These are phyloP conservation scores for Pichia thaimueangensis DNA, from an alignment of 805 yeast species.

Conservation along the genomic window DNA sequence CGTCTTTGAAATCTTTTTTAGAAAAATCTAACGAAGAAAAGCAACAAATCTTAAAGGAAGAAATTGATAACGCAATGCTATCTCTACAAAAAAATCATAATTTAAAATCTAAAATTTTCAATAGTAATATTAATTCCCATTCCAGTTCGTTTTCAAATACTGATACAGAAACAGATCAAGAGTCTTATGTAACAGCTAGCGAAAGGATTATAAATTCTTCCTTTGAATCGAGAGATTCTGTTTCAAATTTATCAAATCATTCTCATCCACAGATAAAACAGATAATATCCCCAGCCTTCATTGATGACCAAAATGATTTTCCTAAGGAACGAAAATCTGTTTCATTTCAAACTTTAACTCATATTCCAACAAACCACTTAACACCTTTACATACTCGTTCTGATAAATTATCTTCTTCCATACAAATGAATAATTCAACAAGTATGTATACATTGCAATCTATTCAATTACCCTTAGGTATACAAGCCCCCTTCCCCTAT, in stretches of 20 bases:
- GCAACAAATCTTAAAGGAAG: slow-evolving; percentile 5
- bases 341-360: background rate
- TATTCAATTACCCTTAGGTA: slow-evolving; percentile 7
- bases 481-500: slow-evolving; percentile 8
- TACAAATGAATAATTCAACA: background rate
- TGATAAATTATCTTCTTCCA: background rate
- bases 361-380: too few relatives aligned
- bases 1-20: background rate
- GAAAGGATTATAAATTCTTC: background rate
- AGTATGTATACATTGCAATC: slow-evolving; percentile 10
- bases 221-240: background rate
- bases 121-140: background rate
- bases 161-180: background rate
- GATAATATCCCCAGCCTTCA: too few relatives aligned
- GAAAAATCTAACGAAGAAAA: background rate
- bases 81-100: background rate
- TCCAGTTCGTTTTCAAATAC: too few relatives aligned
- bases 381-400: background rate
- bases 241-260: background rate
- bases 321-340: background rate
- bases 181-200: slow-evolving; percentile 3
- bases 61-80: slow-evolving; percentile 7
- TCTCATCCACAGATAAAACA: background rate
- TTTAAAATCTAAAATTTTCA: too few relatives aligned
- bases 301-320: too few relatives aligned